A percentile compares a stretch with the other conserved stretches of the same genome.
These are phyloP conservation scores for Pythium dissotocum DNA, from an alignment of 352 stramenopile species.

Conservation along the genomic window DNA sequence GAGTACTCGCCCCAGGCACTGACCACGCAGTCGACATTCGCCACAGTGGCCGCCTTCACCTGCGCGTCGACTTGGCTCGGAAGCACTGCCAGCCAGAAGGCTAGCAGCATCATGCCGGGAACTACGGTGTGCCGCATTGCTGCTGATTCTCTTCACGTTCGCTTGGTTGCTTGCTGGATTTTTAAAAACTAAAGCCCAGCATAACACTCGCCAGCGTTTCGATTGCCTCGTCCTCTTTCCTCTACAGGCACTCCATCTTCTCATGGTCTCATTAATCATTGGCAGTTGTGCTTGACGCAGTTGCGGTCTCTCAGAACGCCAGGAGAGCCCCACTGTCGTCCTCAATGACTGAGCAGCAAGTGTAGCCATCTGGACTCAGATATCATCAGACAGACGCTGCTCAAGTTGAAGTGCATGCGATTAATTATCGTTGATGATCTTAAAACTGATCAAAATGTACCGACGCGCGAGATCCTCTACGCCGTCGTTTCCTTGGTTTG, in stretches of 20 bases:
- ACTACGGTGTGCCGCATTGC: neutral
- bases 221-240: neutral
- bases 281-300: too few species aligned
- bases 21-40: constrained; percentile 2
- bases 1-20: constrained; percentile 23
- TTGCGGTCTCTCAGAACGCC: too few species aligned
- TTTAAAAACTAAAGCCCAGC: neutral
- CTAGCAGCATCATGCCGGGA: neutral
- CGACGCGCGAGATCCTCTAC: too few species aligned
- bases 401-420: too few species aligned
- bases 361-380: too few species aligned
- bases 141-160: neutral
- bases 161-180: neutral
- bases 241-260: neutral
- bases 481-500: neutral
- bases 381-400: too few species aligned
- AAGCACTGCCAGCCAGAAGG: neutral
- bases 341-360: too few species aligned
- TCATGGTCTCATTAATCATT: neutral
- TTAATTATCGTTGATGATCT: too few species aligned
- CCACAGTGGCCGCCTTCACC: neutral
- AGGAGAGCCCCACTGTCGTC: too few species aligned
- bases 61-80: neutral
- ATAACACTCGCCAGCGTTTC: neutral
- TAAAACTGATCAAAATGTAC: too few species aligned